A percentile compares a stretch with the other conserved stretches of the same genome.
Evolutionary conservation across 352 stramenopile genomes (phyloP).

Genomic region (Phytophthora pini): DNA sequence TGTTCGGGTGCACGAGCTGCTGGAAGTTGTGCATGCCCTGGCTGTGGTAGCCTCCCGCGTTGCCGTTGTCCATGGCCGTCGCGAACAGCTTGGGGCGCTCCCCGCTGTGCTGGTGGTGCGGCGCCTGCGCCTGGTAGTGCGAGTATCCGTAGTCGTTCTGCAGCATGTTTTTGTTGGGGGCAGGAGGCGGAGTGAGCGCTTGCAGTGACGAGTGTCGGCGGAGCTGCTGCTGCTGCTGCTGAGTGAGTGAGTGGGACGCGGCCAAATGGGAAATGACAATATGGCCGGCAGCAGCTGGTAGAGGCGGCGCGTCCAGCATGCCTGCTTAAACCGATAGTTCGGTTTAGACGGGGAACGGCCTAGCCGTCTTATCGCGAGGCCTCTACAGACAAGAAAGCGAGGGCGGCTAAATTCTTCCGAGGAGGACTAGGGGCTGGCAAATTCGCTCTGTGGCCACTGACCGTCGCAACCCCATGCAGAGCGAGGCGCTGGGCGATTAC

Average conservation of each 20-base stretch:
- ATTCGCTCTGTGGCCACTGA: constrained; percentile 4
- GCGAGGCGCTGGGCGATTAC: constrained; percentile 25
- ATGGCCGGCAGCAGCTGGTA: constrained; percentile 62
- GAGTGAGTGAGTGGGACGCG: constrained; percentile 37
- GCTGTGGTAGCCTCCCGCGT: constrained; percentile 30
- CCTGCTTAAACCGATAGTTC: constrained; percentile 11
- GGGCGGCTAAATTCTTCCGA: constrained; percentile 26
- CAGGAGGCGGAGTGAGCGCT: constrained; percentile 1
- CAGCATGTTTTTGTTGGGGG: constrained; percentile 41
- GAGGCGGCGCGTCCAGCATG: constrained; percentile 2
- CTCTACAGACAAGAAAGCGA: constrained; percentile 47
- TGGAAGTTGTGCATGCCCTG: constrained; percentile 51
- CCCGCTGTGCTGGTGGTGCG: constrained; percentile 55
- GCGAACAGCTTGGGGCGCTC: constrained; percentile 70
- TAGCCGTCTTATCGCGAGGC: constrained; percentile 42
- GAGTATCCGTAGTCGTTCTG: constrained; percentile 77
- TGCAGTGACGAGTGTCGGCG: constrained; percentile 2
- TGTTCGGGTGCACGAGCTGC: constrained; percentile 47
- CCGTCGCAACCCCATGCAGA: constrained; percentile 22
- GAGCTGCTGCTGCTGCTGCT: constrained; percentile 1
- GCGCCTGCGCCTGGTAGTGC: constrained; percentile 42
- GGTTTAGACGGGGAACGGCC: constrained; percentile 15
- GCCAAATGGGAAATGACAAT: constrained; percentile 85
- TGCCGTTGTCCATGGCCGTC: constrained; percentile 36
- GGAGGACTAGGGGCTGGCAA: constrained; percentile 22